phyloP scores from a whole-genome alignment of 352 stramenopile species.

The Phytophthora palmivora region DNA sequence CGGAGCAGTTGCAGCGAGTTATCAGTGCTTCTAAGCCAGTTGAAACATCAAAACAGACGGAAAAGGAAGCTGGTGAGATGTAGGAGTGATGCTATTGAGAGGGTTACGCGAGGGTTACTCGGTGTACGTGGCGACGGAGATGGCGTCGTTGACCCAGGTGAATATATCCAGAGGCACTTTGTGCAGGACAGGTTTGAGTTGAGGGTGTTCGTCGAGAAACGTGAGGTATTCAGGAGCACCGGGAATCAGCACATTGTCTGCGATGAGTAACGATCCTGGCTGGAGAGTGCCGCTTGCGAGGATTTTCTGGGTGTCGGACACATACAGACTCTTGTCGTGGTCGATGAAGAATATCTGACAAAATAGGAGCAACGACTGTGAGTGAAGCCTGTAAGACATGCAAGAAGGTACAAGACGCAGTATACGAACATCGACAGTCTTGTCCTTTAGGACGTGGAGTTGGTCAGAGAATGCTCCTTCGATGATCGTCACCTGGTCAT shows the following conservation, averaged over 20 bases:
- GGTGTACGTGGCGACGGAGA: constrained; percentile 23
- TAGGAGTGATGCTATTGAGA: constrained; percentile 1
- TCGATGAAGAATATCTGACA: constrained; percentile 52
- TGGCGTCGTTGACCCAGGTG: constrained; percentile 19
- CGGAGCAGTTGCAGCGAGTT: constrained; percentile 35
- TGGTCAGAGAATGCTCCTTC: constrained; percentile 32
- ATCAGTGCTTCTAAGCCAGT: constrained; percentile 48
- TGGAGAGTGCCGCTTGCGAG: too few species aligned
- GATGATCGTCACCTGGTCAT: constrained; percentile 35
- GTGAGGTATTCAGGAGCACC: constrained; percentile 48
- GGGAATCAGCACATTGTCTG: constrained; percentile 51
- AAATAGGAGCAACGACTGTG: too few species aligned
- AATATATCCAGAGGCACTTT: constrained; percentile 17
- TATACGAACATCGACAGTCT: constrained; percentile 31
- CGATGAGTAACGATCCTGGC: constrained; percentile 40
- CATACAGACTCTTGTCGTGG: constrained; percentile 53
- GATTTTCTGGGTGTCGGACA: constrained; percentile 27
- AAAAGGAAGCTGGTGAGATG: background rate
- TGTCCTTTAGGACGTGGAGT: constrained; percentile 16
- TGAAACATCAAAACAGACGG: constrained; percentile 13
- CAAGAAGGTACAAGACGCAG: too few species aligned
- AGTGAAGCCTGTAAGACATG: too few species aligned
- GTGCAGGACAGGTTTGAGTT: constrained; percentile 12
- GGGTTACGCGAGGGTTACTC: constrained; percentile 6
- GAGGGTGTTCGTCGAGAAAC: constrained; percentile 34